Evolutionary conservation across 257 asterid species (phyloP), one percentile per base, ranked within the genome.

Genomic region (Penstemon newberryi): DNA sequence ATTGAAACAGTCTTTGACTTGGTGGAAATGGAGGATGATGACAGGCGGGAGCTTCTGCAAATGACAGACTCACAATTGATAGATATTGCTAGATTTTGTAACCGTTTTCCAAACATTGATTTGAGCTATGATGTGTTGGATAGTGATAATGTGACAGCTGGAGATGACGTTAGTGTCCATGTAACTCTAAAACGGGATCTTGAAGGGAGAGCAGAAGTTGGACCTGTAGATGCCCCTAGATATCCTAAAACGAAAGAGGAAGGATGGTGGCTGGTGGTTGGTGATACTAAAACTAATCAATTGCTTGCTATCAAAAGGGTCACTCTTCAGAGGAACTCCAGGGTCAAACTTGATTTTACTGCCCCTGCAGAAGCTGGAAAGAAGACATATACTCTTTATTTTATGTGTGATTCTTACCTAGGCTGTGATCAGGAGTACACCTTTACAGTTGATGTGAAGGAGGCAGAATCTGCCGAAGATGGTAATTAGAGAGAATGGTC

Each of bases 261-360:
- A 67, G 89, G 89, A 50, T 84, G 89, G 89, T 84, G 89, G 89
- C 73, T 84, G 53, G 89, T 84, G 13, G 89, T 81, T 33, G 89
- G 89, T 62, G 89, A 84, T 68, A 77, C 85, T 12, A 79, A 77
- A 57, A 81, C 86, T 0, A 84, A 81, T 70, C 89, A 84, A 74
- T 59, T 84, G 77, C 81, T 81, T 53, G 89, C 89, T 43, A 84
- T 81, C 50, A 84, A 84, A 62, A 81, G 89, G 70, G 86, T 81
- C 13, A 61, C 86, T 54, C 84, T 84, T 18, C 89, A 84, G 79
- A 77, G 80, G 76, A 84, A 63, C 76, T 81, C 86, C 7, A 81
- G 75, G 77, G 83, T 79, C 70, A 84, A 79, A 56, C 89, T 84
- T 37, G 89, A 84, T 50, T 84, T 84, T 41, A 70, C 82, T 54